Conservation (phyloP, 306 rosid genomes). For the Ziziphus jujuba region DNA sequence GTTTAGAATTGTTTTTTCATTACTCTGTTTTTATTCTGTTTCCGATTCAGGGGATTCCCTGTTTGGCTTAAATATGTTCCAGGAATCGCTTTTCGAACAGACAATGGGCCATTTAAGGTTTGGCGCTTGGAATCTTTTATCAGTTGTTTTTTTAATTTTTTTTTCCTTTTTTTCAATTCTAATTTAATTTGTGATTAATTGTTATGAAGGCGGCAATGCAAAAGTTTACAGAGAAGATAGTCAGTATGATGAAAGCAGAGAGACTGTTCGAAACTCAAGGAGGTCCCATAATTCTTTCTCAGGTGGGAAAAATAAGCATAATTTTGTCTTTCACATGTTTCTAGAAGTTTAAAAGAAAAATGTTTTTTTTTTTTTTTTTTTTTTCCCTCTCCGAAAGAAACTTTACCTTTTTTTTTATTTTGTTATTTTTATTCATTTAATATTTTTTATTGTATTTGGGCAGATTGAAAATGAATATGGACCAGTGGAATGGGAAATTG, state of each 20-base stretch:
- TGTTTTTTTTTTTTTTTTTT: background rate
- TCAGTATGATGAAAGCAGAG: conserved; percentile 80
- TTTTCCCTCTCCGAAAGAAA: background rate
- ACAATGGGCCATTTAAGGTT: conserved; percentile 92
- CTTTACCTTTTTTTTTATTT: background rate
- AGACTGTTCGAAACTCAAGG: conserved; percentile 79
- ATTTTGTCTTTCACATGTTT: conserved; percentile 4
- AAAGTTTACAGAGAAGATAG: conserved; percentile 75
- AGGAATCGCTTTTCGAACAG: conserved; percentile 82
- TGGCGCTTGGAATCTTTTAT: conserved; percentile 6
- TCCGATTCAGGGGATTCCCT: conserved; percentile 80
- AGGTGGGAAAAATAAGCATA: conserved; percentile 39
- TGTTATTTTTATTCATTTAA: too few species aligned
- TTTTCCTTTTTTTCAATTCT: background rate
- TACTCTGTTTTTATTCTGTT: conserved; percentile 42
- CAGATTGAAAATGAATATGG: conserved; percentile 96
- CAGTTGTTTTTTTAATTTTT: background rate
- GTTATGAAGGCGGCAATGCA: conserved; percentile 79
- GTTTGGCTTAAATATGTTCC: conserved; percentile 95
- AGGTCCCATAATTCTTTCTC: conserved; percentile 91
- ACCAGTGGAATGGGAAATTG: conserved; percentile 88
- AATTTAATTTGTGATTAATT: conserved; percentile 15
- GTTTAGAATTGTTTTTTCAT: conserved; percentile 4
- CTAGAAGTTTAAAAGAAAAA: conserved; percentile 3
- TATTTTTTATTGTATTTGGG: conserved; percentile 16